Base-by-base conservation (phyloP, 495 filamentous ascomycete species). In the Daldinia bambusicola region DNA sequence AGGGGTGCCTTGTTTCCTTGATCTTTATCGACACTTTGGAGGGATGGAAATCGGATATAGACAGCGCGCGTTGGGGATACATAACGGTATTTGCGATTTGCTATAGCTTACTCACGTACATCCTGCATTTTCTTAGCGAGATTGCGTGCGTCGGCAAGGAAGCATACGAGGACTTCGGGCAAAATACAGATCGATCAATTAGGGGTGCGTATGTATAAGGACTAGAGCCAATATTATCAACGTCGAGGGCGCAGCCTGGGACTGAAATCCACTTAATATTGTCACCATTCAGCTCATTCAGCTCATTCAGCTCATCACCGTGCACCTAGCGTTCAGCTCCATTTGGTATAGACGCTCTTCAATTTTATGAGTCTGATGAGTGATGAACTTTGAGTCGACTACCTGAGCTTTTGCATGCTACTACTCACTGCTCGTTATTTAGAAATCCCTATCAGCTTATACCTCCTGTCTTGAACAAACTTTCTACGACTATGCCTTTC, bases 151-250 rank as follows among this genome's bases (percentile, higher is more conserved):
- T 45, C 38, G 32, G 67, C 55, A 55, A 32, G 56, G 34, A 56
- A 56, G 64, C 30, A 70, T 37, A 70, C 2, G 62, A 50, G 45
- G 45, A 48, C 1, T 50, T 55, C 45, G 41, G 58, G 31, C 2
- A 31, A 40, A 50, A 38, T 26, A 34, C 50, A 66, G 61, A 70
- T 65, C 67, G 67, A 60, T 51, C 60, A 59, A 36, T 36, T 22
- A 55, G 20, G 50, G 66, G 58, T 34, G 50, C 48, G 31, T 37
- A 55, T 56, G 38, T 57, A 55, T 88, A 53, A 92, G 67, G 81
- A 86, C 66, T 85, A 89, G 70, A 90, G 73, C 80, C 72, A 74
- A 88, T 51, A 83, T 86, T 61, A 63, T 58, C 22, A 63, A 55
- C 22, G 50, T 26, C 13, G 31, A 65, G 14, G 20, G 50, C 26